Evolutionary conservation across 1,139 yeast species (phyloP).

Genomic region (Blastobotrys niveus): DNA sequence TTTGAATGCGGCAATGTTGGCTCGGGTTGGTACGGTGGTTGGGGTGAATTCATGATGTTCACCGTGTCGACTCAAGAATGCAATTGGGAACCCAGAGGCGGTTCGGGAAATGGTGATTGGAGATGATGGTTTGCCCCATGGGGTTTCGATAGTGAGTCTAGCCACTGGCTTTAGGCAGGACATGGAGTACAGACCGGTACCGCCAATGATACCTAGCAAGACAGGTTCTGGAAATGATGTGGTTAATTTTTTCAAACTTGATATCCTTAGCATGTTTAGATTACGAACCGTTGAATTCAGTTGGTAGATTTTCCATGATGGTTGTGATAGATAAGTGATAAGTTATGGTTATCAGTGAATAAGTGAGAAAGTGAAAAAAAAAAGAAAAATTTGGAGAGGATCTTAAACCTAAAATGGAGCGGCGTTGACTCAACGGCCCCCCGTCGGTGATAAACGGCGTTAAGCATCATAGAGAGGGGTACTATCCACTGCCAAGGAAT

Average conservation of each 20-base stretch:
- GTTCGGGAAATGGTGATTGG: constrained; percentile 86
- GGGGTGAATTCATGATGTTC: constrained; percentile 83
- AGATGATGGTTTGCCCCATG: constrained; percentile 97
- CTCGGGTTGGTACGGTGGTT: constrained; percentile 84
- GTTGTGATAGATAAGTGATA: too few species aligned
- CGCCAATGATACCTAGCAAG: constrained; percentile 85
- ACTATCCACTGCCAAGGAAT: too few species aligned
- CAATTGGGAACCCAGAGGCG: constrained; percentile 72
- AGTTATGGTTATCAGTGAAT: too few species aligned
- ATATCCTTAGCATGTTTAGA: neutral
- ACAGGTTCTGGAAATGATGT: constrained; percentile 45
- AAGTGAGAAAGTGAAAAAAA: too few species aligned
- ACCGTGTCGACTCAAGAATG: constrained; percentile 95
- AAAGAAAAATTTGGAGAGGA: too few species aligned
- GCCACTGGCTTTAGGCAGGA: constrained; percentile 84
- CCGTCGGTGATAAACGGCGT: too few species aligned
- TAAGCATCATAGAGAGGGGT: too few species aligned
- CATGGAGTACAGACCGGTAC: constrained; percentile 92
- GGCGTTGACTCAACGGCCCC: too few species aligned
- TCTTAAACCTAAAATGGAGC: too few species aligned
- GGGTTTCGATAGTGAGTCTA: constrained; percentile 70
- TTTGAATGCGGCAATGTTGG: constrained; percentile 94
- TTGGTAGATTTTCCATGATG: constrained; percentile 15
- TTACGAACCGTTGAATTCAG: constrained; percentile 22
- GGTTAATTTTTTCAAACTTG: neutral